Conservation (phyloP, 2,329 filamentous ascomycete species). For the Ophiocordyceps camponoti-leonardi region DNA sequence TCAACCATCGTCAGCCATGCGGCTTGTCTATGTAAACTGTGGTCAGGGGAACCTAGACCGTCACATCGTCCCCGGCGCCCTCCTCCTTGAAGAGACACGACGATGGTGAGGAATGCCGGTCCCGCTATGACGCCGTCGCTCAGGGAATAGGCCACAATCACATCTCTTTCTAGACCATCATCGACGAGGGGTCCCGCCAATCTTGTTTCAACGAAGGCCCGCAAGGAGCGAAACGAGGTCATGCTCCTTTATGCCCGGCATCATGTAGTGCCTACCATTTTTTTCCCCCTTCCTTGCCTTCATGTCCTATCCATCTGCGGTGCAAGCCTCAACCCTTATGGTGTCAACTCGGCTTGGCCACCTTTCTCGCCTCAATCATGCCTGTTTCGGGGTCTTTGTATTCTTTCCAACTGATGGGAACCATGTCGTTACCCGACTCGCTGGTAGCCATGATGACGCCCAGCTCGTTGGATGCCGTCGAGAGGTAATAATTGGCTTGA, state of each 20-base stretch:
- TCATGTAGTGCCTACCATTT: too few species aligned
- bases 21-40: not conserved
- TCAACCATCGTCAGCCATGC: too few species aligned
- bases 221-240: not conserved
- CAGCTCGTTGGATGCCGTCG: conserved; percentile 76
- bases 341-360: conserved; percentile 60
- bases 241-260: not conserved
- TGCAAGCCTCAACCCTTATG: too few species aligned
- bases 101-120: not conserved
- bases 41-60: not conserved
- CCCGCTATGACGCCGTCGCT: not conserved
- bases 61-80: not conserved
- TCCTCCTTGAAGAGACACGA: not conserved
- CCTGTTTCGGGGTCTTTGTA: conserved; percentile 74
- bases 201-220: not conserved
- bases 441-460: conserved; percentile 89
- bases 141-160: not conserved
- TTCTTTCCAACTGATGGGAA: conserved; percentile 88
- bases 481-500: conserved; percentile 89
- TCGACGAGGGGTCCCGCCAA: not conserved
- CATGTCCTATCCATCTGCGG: not conserved
- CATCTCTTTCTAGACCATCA: not conserved
- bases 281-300: too few species aligned
- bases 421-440: conserved; percentile 78
- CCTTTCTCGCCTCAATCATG: conserved; percentile 65